These are phyloP conservation scores for Helotiales sp. DNA, from an alignment of 2,329 filamentous ascomycete species.

Conservation along the genomic window DNA sequence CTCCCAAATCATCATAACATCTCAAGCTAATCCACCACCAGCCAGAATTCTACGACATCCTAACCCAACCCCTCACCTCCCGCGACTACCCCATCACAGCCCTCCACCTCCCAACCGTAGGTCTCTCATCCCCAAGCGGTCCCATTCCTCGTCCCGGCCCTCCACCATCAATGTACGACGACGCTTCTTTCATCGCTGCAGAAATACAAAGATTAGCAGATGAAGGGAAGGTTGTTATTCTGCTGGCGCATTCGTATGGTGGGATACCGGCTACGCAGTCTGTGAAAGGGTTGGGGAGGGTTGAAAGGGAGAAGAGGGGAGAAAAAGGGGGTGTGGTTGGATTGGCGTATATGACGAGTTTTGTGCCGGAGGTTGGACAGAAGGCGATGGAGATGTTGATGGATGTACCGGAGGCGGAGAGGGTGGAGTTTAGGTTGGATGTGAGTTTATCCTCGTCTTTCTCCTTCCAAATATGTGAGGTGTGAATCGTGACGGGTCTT, in stretches of 20 bases:
- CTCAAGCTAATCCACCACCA: too few relatives aligned
- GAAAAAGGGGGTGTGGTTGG: constrained; percentile 40
- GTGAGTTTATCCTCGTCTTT: not conserved
- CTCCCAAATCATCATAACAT: too few relatives aligned
- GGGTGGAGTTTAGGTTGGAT: constrained; percentile 6
- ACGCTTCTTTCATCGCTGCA: constrained; percentile 37
- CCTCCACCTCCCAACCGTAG: constrained; percentile 15
- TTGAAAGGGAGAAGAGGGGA: constrained; percentile 36
- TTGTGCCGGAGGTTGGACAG: constrained; percentile 15
- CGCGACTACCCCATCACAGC: constrained; percentile 13
- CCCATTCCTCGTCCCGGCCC: not conserved
- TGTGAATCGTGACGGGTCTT: too few relatives aligned
- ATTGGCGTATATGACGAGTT: constrained; percentile 15
- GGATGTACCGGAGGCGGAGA: constrained; percentile 3
- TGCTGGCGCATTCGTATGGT: constrained; percentile 42
- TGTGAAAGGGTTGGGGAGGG: constrained; percentile 37
- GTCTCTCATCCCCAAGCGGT: not conserved
- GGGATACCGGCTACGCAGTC: constrained; percentile 37
- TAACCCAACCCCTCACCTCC: constrained; percentile 9
- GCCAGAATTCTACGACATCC: constrained; percentile 16
- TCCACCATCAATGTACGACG: constrained; percentile 36
- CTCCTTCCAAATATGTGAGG: too few relatives aligned
- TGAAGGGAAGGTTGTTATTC: constrained; percentile 38
- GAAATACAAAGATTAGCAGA: constrained; percentile 34
- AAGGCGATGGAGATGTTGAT: not conserved